Base-by-base conservation (phyloP, 2,329 filamentous ascomycete species). In the Aspergillus pseudoglaucus region DNA sequence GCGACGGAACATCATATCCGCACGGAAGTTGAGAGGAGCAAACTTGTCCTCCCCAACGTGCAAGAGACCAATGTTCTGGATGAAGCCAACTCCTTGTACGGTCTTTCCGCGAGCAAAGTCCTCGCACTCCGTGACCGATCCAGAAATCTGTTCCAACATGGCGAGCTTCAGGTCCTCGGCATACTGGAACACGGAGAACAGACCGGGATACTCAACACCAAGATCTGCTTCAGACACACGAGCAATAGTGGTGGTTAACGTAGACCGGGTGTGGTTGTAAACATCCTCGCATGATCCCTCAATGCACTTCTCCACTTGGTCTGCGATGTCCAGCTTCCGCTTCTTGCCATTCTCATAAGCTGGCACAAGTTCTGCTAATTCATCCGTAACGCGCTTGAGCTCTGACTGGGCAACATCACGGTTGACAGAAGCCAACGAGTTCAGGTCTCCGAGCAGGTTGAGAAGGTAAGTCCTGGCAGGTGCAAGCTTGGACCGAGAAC, bases 381-480 rank as follows among this genome's bases (percentile, higher is more conserved):
- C 90, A 55, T 80, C 79, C 6, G 81, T 85, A 2, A 97, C 88
- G 23, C 90, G 82, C 49, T 93, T 82, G 10, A 97, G 75, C 67
- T 98, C 93, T 7, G 84, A 79, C 59, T 89, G 82, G 2, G 90
- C 90, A 23, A 96, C 85, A 55, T 95, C 88, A 22, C 84, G 78
- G 66, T 98, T 98, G 58, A 95, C 88, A 0, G 78, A 82, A 4
- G 91, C 91, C 38, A 98, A 76, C 3, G 82, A 84, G 62, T 89
- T 77, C 50, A 98, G 77, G 61, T 98, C 93, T 57, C 88, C 86
- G 30, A 98, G 78, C 22, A 97, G 85, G 66, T 98, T 98, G 59
- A 95, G 75, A 1, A 98, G 81, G 63, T 98, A 98, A 2, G 91
- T 97, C 70, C 90, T 90, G 6, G 93, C 93, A 4, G 93, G 93